Evolutionary conservation across 2,329 filamentous ascomycete species (phyloP).

Genomic region (Kalmusia sp.): DNA sequence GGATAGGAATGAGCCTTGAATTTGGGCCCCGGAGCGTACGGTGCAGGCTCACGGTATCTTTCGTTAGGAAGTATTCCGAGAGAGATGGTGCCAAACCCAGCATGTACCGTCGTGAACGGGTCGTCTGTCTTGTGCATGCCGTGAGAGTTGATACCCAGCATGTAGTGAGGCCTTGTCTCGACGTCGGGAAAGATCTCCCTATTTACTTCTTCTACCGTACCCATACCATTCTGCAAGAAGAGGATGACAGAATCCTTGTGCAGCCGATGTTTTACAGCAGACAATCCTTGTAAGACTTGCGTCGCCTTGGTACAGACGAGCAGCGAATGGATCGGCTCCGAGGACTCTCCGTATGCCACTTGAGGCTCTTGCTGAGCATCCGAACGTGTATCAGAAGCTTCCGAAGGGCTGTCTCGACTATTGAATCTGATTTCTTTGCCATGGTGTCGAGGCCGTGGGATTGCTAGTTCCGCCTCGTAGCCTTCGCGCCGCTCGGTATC

Average conservation of each 20-base stretch:
- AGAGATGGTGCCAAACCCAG: constrained; percentile 65
- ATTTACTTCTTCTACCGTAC: constrained; percentile 80
- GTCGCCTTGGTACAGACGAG: constrained; percentile 80
- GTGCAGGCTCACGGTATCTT: constrained; percentile 33
- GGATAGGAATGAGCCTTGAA: constrained; percentile 8
- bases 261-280: constrained; percentile 71
- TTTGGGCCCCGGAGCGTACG: constrained; percentile 28
- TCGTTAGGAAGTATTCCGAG: constrained; percentile 60
- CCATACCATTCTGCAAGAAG: constrained; percentile 82
- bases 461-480: constrained; percentile 54
- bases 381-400: constrained; percentile 10
- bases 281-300: constrained; percentile 70
- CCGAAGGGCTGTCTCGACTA: background rate
- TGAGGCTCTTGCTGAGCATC: constrained; percentile 7
- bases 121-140: constrained; percentile 56
- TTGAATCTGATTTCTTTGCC: constrained; percentile 37
- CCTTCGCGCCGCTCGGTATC: constrained; percentile 48
- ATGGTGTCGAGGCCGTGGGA: constrained; percentile 46
- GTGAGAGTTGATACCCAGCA: constrained; percentile 73
- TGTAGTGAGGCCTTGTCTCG: constrained; percentile 72
- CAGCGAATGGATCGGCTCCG: constrained; percentile 71
- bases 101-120: constrained; percentile 63
- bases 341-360: constrained; percentile 34
- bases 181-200: constrained; percentile 72
- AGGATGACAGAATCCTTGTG: constrained; percentile 73